phyloP scores from a whole-genome alignment of 441 rosid genomes.

The Populus trichocarpa region DNA sequence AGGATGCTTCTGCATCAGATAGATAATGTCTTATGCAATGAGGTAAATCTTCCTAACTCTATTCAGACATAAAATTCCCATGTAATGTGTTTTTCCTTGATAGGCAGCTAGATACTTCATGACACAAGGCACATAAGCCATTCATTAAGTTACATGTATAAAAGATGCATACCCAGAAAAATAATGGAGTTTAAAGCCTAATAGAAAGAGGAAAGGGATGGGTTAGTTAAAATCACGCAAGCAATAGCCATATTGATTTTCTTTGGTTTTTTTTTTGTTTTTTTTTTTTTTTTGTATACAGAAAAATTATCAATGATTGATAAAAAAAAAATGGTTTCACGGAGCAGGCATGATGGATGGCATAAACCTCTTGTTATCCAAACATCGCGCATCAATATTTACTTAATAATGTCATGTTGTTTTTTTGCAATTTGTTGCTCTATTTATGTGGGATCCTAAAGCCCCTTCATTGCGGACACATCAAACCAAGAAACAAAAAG shows the following conservation, averaged over 20 bases:
- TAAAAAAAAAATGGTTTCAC: neutral
- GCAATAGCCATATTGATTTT: neutral
- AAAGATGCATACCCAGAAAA: neutral
- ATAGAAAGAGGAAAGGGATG: neutral
- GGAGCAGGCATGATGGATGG: neutral
- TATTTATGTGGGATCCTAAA: neutral
- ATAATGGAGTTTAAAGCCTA: neutral
- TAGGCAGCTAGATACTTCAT: neutral
- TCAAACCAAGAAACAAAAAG: neutral
- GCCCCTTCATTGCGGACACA: neutral
- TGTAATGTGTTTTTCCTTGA: neutral
- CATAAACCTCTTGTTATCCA: neutral
- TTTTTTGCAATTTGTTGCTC: neutral
- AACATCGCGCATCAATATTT: neutral
- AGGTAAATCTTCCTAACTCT: neutral
- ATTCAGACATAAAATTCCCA: neutral
- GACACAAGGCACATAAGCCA: neutral
- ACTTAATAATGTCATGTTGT: no score
- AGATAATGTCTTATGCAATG: neutral
- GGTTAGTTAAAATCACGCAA: neutral
- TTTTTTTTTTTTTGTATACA: neutral
- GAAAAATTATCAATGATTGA: neutral
- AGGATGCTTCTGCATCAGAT: no score
- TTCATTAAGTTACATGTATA: neutral
- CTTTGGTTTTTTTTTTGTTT: no score